These are phyloP conservation scores for Quaeritorhiza haematococci DNA, from an alignment of 371 early-diverging fungal species.

Conservation along the genomic window DNA sequence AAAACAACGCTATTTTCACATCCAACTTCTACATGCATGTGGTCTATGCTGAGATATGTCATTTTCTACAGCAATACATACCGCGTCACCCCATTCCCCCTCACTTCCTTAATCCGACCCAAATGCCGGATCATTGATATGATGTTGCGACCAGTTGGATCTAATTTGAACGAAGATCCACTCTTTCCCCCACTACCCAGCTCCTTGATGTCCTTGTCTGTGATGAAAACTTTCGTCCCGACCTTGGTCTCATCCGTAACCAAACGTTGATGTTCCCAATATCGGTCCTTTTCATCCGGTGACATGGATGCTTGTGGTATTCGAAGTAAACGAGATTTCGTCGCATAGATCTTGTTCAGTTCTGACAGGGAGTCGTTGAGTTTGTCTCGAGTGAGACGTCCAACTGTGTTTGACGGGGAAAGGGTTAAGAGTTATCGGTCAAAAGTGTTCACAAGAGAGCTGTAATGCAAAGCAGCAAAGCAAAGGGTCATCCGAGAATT, in stretches of 20 bases:
- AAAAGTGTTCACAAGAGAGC: not conserved
- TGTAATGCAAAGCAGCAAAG: too few species aligned
- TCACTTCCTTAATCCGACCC: slow-evolving; percentile 37
- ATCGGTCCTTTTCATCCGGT: slow-evolving; percentile 29
- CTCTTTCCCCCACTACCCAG: slow-evolving; percentile 15
- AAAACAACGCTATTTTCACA: too few species aligned
- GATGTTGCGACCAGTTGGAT: slow-evolving; percentile 29
- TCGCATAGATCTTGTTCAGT: slow-evolving; percentile 24
- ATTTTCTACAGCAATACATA: slow-evolving; percentile 26
- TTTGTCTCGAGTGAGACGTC: slow-evolving; percentile 27
- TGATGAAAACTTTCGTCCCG: slow-evolving; percentile 33
- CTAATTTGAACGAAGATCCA: slow-evolving; percentile 27
- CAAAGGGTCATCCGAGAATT: not conserved
- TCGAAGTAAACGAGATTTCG: slow-evolving; percentile 26
- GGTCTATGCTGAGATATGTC: too few species aligned
- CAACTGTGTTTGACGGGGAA: slow-evolving; percentile 13
- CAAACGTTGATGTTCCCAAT: slow-evolving; percentile 34
- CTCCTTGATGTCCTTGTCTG: slow-evolving; percentile 38
- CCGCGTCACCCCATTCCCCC: slow-evolving; percentile 36
- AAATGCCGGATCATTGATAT: slow-evolving; percentile 33
- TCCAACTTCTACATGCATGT: too few species aligned
- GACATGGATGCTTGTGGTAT: slow-evolving; percentile 31
- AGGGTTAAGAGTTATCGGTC: not conserved
- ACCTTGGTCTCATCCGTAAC: slow-evolving; percentile 25
- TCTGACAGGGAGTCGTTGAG: slow-evolving; percentile 31